Percentiles rank a stretch among this genome's conserved stretches.
phyloP scores from a whole-genome alignment of 768 basidiomycete genomes.

The Tricholoma sp. region DNA sequence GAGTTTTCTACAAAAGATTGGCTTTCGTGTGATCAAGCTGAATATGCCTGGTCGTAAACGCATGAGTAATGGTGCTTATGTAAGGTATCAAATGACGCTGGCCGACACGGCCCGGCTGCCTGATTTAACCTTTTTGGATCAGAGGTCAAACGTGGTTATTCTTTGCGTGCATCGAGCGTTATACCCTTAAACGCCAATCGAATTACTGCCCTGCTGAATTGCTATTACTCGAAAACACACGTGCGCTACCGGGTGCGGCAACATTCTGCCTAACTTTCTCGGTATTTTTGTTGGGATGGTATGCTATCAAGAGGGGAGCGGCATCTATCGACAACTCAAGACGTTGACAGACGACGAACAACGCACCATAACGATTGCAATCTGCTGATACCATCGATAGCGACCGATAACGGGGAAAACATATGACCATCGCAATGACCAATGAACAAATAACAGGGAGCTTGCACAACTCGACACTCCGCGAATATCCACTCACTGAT shows the following conservation, averaged over 20 bases:
- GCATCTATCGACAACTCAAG: neutral
- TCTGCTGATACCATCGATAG: slow-evolving; percentile 8
- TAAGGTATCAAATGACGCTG: too few relatives aligned
- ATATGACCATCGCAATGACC: neutral
- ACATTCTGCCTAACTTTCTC: neutral
- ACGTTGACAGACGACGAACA: neutral
- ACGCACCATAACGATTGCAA: neutral
- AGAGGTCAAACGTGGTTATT: too few relatives aligned
- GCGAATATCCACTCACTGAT: slow-evolving; percentile 3
- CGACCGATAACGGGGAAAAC: slow-evolving; percentile 5
- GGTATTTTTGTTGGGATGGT: neutral
- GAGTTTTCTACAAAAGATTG: slow-evolving; percentile 23
- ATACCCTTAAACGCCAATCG: too few relatives aligned
- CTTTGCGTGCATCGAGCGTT: neutral
- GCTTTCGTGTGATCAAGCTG: slow-evolving; percentile 2
- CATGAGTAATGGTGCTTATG: slow-evolving; percentile 1
- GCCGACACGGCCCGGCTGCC: too few relatives aligned
- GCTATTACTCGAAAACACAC: too few relatives aligned
- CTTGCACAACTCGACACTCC: neutral
- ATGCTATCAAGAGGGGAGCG: neutral
- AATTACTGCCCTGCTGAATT: too few relatives aligned
- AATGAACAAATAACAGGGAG: slow-evolving; percentile 7
- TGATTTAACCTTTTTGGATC: too few relatives aligned
- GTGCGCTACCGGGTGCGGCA: neutral
- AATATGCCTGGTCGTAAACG: slow-evolving; percentile 6